Conservation (phyloP, 176 grass and related monocot species). For the Triticum monococcum region DNA sequence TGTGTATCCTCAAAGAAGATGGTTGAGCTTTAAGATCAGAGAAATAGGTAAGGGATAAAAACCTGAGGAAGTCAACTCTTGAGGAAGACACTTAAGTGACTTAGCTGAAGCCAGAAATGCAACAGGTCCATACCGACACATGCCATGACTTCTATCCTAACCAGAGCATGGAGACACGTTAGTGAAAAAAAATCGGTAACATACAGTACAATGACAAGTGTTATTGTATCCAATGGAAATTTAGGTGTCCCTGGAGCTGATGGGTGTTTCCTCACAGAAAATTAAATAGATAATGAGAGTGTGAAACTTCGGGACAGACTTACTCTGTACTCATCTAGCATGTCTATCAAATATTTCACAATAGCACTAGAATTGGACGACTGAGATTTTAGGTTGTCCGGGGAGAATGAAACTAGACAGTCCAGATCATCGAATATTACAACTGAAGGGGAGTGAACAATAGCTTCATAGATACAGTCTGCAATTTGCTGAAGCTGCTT, state of each 20-base stretch:
- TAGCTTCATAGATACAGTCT: conserved; percentile 66
- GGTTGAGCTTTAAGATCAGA: not conserved
- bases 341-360: conserved; percentile 60
- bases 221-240: not conserved
- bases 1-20: not conserved
- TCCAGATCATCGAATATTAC: conserved; percentile 93
- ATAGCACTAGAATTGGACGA: conserved; percentile 58
- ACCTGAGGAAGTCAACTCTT: conserved; percentile 84
- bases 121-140: conserved; percentile 80
- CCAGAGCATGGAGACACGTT: conserved; percentile 12
- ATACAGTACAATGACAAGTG: not conserved
- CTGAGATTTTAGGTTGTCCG: conserved; percentile 60
- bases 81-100: conserved; percentile 68
- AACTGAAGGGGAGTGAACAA: conserved; percentile 69
- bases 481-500: conserved; percentile 58
- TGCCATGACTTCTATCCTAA: conserved; percentile 64
- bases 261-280: not conserved
- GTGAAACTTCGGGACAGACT: conserved; percentile 13
- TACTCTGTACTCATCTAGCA: conserved; percentile 83
- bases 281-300: not conserved
- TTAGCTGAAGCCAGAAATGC: conserved; percentile 75
- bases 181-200: not conserved
- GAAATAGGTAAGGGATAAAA: conserved; percentile 17
- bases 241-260: not conserved
- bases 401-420: conserved; percentile 62